These are phyloP conservation scores for Tanacetum coccineum DNA, from an alignment of 129 eudicot species.

Conservation along the genomic window DNA sequence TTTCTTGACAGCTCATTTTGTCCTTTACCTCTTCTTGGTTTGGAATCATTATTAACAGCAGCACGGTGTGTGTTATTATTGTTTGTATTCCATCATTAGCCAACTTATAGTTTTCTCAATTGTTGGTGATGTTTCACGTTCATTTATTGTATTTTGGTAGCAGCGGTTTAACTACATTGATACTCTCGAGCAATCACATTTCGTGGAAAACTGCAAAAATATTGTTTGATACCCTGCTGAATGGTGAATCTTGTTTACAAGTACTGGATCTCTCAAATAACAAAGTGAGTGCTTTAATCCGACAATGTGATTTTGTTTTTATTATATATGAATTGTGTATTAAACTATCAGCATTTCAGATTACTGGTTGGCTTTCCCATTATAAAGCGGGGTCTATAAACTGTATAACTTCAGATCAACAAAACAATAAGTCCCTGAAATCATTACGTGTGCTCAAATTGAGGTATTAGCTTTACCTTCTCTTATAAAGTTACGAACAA, in stretches of 20 bases:
- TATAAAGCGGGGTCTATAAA: constrained; percentile 40
- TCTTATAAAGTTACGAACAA: not conserved
- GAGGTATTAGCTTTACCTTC: constrained; percentile 38
- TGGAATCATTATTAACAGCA: constrained; percentile 50
- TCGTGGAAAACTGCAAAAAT: constrained; percentile 48
- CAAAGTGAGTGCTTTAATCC: constrained; percentile 44
- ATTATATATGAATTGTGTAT: not conserved
- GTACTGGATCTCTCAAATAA: constrained; percentile 78
- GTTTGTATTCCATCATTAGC: not conserved
- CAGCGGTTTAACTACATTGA: constrained; percentile 56
- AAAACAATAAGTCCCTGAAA: constrained; percentile 38
- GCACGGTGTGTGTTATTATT: constrained; percentile 55
- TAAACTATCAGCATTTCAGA: constrained; percentile 39
- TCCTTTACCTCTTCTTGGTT: constrained; percentile 54
- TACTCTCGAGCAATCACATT: constrained; percentile 50
- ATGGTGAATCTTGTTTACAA: constrained; percentile 52
- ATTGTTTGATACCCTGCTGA: constrained; percentile 57
- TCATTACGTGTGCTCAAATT: constrained; percentile 62
- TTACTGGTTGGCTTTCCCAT: constrained; percentile 75
- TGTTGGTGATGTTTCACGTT: not conserved
- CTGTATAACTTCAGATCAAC: constrained; percentile 23
- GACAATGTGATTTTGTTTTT: constrained; percentile 1
- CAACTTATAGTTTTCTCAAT: not conserved
- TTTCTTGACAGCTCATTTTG: constrained; percentile 41
- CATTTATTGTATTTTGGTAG: constrained; percentile 12